Percentiles rank a stretch among this genome's conserved stretches.
These are phyloP conservation scores for Aechmea fasciata DNA, from an alignment of 176 grass and related monocot species.

Conservation along the genomic window DNA sequence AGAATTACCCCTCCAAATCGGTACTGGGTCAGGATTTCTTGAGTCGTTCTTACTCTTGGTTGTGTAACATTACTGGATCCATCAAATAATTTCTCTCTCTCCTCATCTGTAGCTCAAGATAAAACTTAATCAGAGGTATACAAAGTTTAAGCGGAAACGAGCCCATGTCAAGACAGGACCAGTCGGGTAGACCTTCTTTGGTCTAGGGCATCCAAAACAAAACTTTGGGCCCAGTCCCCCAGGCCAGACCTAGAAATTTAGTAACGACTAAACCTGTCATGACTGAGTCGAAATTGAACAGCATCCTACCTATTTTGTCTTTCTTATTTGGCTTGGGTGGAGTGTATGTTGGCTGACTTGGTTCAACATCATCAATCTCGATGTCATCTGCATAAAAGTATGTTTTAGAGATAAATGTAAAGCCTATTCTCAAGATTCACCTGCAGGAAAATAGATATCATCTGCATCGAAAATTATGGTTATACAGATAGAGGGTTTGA, in stretches of 20 bases:
- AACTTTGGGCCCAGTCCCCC: no score
- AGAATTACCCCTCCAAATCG: constrained; percentile 63
- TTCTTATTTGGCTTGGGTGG: constrained; percentile 23
- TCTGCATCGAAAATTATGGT: neutral
- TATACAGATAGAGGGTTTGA: neutral
- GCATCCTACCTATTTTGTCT: constrained; percentile 30
- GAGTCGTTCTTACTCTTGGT: constrained; percentile 60
- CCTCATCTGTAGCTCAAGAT: constrained; percentile 30
- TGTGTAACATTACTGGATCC: constrained; percentile 46
- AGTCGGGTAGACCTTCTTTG: no score
- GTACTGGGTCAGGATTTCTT: constrained; percentile 93
- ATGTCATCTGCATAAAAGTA: constrained; percentile 67
- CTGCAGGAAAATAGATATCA: no score
- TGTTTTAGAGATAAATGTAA: constrained; percentile 17
- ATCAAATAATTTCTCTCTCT: constrained; percentile 42
- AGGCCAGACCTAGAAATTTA: no score
- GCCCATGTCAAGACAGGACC: no score
- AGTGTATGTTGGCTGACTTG: constrained; percentile 24
- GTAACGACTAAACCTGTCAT: neutral
- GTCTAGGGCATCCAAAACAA: no score
- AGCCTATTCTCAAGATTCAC: neutral
- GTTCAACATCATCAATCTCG: constrained; percentile 42
- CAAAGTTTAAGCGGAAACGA: neutral
- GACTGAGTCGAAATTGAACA: neutral
- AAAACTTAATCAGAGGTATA: constrained; percentile 9